Evolutionary conservation across 176 grass and related monocot species (phyloP).

Genomic region (Elaeis guineensis): DNA sequence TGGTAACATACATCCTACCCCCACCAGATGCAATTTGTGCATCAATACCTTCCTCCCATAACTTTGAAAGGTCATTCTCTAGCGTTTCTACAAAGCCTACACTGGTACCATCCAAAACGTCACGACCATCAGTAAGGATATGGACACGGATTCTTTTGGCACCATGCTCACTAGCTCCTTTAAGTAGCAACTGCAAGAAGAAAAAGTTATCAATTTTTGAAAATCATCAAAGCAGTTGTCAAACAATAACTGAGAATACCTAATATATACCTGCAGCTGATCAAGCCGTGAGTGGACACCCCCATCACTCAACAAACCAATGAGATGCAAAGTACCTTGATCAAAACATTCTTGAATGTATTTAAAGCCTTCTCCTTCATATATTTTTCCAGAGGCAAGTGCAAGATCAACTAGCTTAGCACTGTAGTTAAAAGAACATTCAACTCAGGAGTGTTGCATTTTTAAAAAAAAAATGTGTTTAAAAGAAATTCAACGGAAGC

Average conservation of each 20-base stretch:
- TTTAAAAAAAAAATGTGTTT: not conserved
- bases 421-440: constrained; percentile 24
- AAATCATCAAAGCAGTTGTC: no score
- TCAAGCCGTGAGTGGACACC: constrained; percentile 96
- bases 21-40: constrained; percentile 89
- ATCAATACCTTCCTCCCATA: constrained; percentile 78
- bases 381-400: constrained; percentile 87
- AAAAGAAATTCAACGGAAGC: not conserved
- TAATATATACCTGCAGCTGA: constrained; percentile 58
- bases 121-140: constrained; percentile 92
- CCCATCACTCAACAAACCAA: constrained; percentile 97
- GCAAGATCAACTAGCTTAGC: constrained; percentile 90
- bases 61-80: constrained; percentile 61
- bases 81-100: constrained; percentile 86
- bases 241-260: no score
- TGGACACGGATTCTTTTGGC: constrained; percentile 93
- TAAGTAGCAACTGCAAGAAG: constrained; percentile 75
- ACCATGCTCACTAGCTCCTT: constrained; percentile 76
- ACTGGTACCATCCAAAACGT: constrained; percentile 96
- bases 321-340: constrained; percentile 72
- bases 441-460: constrained; percentile 1
- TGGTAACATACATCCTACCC: constrained; percentile 95
- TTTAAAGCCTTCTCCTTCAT: constrained; percentile 77
- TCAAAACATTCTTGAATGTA: constrained; percentile 89
- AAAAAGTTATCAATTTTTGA: not conserved